Base-by-base conservation (phyloP, 352 stramenopile species). In the Globisporangium okanoganense region DNA sequence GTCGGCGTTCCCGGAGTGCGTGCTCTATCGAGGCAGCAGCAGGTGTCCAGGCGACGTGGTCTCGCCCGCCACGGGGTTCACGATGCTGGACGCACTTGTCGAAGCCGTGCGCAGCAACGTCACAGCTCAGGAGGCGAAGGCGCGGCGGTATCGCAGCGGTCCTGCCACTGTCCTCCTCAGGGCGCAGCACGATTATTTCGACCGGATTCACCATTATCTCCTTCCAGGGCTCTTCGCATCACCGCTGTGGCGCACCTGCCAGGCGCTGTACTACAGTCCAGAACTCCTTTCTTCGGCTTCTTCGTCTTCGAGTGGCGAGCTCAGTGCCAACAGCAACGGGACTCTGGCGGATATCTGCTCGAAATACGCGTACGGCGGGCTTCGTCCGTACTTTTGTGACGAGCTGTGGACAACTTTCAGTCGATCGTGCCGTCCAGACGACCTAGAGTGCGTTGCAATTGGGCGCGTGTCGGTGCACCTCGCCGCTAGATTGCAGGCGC, bases 301-400 rank as follows among this genome's bases (percentile, higher is more conserved):
- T n/a, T 8, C 18, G 3, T 22, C 43, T 25, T 16, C 43, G 2
- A 22, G 13, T 50, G 20, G 31, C 13, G n/a, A 50, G 8, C 43
- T 24, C 20, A 22, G n/a, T 14, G 7, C 8, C 20, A 29, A 18
- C 33, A 56, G 29, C 49, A 61, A 53, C 27, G 25, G 27, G 29
- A 47, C 55, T 3, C 4, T 54, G 14, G 41, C n/a, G 5, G 58
- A 58, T 29, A 1, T 66, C 4, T 66, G 53, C 60, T 66, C 60
- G 20, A 24, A 33, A 38, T 2, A 7, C 31, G 25, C 51, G 5
- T 66, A 57, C 35, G 44, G 27, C 35, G 36, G 40, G 0, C 24
- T 50, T 3, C 60, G 60, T 14, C 60, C 60, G 51, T 56, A 52
- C 44, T 66, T 56, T n/a, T 66, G 60, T 25, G 25, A 56, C 12